Evolutionary conservation across 495 filamentous ascomycete species (phyloP).

Genomic region (Tuber microsphaerosporum): DNA sequence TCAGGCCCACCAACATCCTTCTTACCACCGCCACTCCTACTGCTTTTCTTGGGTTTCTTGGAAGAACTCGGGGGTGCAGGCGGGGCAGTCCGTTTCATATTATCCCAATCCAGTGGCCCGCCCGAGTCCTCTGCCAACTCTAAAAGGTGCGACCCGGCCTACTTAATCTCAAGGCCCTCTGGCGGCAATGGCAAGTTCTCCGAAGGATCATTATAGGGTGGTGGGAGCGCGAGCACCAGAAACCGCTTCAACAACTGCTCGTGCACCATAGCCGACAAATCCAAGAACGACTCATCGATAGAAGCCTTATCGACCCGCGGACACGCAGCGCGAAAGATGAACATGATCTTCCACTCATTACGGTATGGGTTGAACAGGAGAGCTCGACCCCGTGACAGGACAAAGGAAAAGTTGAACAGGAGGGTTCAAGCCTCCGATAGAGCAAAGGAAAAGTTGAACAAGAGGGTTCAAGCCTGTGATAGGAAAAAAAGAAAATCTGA

Average conservation of each 20-base stretch:
- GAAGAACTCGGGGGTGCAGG: too few relatives aligned
- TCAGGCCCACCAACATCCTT: constrained; percentile 47
- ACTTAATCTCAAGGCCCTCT: constrained; percentile 62
- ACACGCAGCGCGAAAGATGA: constrained; percentile 69
- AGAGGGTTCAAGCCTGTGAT: too few relatives aligned
- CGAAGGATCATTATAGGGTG: constrained; percentile 63
- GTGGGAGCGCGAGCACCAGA: constrained; percentile 59
- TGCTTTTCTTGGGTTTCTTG: too few relatives aligned
- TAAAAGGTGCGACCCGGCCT: constrained; percentile 55
- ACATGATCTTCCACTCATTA: constrained; percentile 75
- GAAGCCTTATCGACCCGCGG: constrained; percentile 79
- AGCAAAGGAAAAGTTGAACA: too few relatives aligned
- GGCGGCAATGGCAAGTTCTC: constrained; percentile 67
- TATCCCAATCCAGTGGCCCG: constrained; percentile 61
- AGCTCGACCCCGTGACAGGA: too few relatives aligned
- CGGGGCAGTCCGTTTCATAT: too few relatives aligned
- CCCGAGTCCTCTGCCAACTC: constrained; percentile 55
- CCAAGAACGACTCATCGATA: constrained; percentile 85
- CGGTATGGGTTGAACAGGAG: constrained; percentile 95
- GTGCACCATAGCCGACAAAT: constrained; percentile 77
- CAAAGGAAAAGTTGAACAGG: too few relatives aligned
- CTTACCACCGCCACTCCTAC: constrained; percentile 5
- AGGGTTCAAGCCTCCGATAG: too few relatives aligned
- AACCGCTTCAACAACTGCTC: constrained; percentile 67
- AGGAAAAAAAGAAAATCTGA: too few relatives aligned